Conservation (phyloP, 768 basidiomycete genomes). For the Erythrobasidium yunnanense region DNA sequence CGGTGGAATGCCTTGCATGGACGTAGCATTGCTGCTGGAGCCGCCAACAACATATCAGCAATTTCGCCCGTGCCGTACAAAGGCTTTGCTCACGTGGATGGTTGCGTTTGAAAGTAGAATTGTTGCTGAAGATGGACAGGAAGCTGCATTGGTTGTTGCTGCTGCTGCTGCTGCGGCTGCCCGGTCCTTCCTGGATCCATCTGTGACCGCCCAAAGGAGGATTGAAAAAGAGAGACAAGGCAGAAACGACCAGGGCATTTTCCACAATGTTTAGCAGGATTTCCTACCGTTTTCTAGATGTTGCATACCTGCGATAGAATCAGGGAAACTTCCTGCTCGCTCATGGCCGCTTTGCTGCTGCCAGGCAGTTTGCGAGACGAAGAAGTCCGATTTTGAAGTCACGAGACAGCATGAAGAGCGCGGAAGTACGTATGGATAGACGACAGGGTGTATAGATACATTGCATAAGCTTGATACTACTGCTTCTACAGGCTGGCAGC, state of each 20-base stretch:
- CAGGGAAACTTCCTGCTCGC: constrained; percentile 19
- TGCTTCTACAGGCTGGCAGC: too few species aligned
- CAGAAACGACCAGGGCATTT: neutral
- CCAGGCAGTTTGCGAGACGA: too few species aligned
- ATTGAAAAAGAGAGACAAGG: neutral
- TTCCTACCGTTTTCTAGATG: neutral
- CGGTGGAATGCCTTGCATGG: too few species aligned
- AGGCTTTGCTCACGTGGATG: constrained; percentile 24
- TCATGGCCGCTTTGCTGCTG: too few species aligned
- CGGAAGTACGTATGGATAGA: too few species aligned
- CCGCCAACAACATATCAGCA: neutral
- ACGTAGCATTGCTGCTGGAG: neutral
- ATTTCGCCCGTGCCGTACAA: neutral
- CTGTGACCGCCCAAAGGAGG: neutral
- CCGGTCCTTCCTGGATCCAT: constrained; percentile 2
- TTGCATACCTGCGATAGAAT: constrained; percentile 11
- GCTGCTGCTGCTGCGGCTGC: neutral
- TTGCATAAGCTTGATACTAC: too few species aligned
- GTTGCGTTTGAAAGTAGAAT: neutral
- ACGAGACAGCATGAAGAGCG: too few species aligned
- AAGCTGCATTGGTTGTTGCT: neutral
- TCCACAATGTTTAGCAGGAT: neutral
- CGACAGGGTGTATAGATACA: too few species aligned
- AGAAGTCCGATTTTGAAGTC: too few species aligned
- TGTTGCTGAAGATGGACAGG: neutral